These are phyloP conservation scores for Aspergillus niger DNA, from an alignment of 2,329 filamentous ascomycete genomes.

Conservation along the genomic window DNA sequence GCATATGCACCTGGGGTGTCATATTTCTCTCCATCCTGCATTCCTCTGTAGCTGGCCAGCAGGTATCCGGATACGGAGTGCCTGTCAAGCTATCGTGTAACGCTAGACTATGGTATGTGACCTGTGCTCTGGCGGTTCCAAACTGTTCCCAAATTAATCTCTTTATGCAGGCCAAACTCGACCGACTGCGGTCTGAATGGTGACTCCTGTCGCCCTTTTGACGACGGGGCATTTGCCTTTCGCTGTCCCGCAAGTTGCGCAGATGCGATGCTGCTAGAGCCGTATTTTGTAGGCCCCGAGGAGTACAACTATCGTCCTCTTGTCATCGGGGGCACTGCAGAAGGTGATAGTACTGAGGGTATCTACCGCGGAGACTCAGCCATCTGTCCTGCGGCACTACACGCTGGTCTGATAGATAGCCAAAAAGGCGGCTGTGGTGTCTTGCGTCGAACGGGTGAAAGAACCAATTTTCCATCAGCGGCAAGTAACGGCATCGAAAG, in stretches of 20 bases:
- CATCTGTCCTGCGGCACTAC: conserved; percentile 62
- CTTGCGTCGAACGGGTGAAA: conserved; percentile 55
- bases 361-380: conserved; percentile 63
- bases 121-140: no score
- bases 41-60: conserved; percentile 31
- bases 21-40: conserved; percentile 37
- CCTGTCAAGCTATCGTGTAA: conserved; percentile 41
- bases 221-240: conserved; percentile 56
- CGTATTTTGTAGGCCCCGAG: conserved; percentile 59
- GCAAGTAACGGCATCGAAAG: conserved; percentile 55
- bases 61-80: conserved; percentile 36
- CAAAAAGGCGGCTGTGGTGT: conserved; percentile 59
- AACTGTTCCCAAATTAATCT: conserved; percentile 4
- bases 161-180: conserved; percentile 34
- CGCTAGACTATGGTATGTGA: conserved; percentile 43
- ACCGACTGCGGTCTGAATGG: conserved; percentile 59
- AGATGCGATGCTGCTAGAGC: conserved; percentile 53
- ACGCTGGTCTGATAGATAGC: conserved; percentile 60
- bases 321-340: conserved; percentile 56
- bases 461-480: conserved; percentile 48
- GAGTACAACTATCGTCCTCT: conserved; percentile 57
- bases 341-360: conserved; percentile 42
- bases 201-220: conserved; percentile 59
- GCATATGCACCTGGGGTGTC: conserved; percentile 34
- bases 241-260: conserved; percentile 61